Percentiles rank a stretch among this genome's conserved stretches.
Evolutionary conservation across 2,329 filamentous ascomycete species (phyloP).

Genomic region (Trichoderma oligosporum): DNA sequence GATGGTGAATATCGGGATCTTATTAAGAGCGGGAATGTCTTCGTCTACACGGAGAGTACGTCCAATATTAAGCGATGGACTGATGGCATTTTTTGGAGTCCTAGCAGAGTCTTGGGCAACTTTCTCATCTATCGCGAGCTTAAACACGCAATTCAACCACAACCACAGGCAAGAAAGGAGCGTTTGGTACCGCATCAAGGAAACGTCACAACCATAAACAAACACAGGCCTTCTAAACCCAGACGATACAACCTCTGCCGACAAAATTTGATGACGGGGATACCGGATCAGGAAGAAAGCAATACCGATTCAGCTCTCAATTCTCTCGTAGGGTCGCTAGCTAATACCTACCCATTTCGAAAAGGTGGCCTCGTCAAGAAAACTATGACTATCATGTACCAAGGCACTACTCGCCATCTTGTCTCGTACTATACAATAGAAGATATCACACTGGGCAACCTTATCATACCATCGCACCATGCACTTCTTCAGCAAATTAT

Average conservation of each 20-base stretch:
- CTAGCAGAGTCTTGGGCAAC: slow-evolving; percentile 78
- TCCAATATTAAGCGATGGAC: slow-evolving; percentile 95
- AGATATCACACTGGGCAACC: slow-evolving; percentile 63
- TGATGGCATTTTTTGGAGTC: slow-evolving; percentile 86
- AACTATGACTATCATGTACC: slow-evolving; percentile 76
- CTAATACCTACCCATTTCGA: slow-evolving; percentile 90
- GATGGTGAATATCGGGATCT: slow-evolving; percentile 74
- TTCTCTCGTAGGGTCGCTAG: slow-evolving; percentile 69
- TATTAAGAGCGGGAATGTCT: slow-evolving; percentile 79
- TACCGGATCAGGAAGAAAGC: slow-evolving; percentile 28
- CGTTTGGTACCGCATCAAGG: slow-evolving; percentile 68
- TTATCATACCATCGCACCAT: slow-evolving; percentile 52
- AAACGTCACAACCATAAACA: slow-evolving; percentile 34
- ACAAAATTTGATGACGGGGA: no score
- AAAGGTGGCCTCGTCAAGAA: slow-evolving; percentile 82
- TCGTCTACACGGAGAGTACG: slow-evolving; percentile 87
- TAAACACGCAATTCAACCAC: slow-evolving; percentile 68
- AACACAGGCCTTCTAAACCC: no score
- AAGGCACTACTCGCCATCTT: slow-evolving; percentile 74
- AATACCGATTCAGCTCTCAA: slow-evolving; percentile 19
- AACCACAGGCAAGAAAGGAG: slow-evolving; percentile 81
- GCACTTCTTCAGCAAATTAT: no score
- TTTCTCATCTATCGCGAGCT: slow-evolving; percentile 84
- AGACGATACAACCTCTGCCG: no score
- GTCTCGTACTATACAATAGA: slow-evolving; percentile 85